Base-by-base conservation (phyloP, 495 filamentous ascomycete species). In the Tirmania nivea region DNA sequence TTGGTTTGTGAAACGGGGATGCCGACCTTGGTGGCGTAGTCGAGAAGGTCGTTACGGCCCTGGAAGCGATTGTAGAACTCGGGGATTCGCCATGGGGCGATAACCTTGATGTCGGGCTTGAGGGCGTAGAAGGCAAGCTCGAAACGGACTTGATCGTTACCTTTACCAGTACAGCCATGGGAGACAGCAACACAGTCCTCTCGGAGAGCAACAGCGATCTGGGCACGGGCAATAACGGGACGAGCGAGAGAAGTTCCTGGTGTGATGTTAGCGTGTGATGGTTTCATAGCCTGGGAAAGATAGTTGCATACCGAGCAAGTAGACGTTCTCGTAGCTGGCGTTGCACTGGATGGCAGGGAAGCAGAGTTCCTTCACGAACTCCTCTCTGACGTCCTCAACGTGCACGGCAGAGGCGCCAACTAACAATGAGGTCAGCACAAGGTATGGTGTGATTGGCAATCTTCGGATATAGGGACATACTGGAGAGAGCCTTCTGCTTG, bases 1-100 rank as follows among this genome's bases (percentile, higher is more conserved):
- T 92, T 94, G 62, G 85, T 88, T 57, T 79, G 84, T 48, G 79
- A 81, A 56, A 94, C 86, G 34, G 89, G 87, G 54, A 94, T 89
- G 60, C 77, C 77, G 61, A 76, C 78, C 66, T 80, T 65, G 11
- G 70, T 73, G 57, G 88, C 90, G 62, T 88, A 95, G 67, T 86
- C 79, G 58, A 96, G 83, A 37, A 96, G 78, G 64, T 88, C 85
- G 60, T 85, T 78, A 56, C 89, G 81, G 61, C 89, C 86, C 59
- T 74, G 73, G 72, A 88, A 92, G 50, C 77, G 74, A 61, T 83
- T 69, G 73, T 78, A 86, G 75, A 96, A 94, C 62, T 79, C 75
- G 49, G 83, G 80, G 50, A 84, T 71, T 57, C 89, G 72, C 87
- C 89, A 94, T 34, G 86, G 89, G 49, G 86, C 85, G 65, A 93